These are phyloP conservation scores for Jatropha curcas DNA, from an alignment of 345 rosid genomes.

Conservation along the genomic window DNA sequence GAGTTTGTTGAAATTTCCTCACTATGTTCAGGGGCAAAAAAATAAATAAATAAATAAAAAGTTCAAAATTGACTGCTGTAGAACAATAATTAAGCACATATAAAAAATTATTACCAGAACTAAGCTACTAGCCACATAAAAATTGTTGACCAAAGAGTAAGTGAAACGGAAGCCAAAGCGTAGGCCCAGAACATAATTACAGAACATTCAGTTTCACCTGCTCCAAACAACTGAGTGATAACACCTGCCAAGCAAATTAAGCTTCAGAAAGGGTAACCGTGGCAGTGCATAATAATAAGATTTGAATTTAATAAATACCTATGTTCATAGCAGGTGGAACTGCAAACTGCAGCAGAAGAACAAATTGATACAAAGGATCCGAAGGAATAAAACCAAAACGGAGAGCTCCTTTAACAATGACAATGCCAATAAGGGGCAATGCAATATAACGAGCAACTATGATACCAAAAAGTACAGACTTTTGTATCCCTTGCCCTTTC, in stretches of 20 bases:
- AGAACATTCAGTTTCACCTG: slow-evolving; percentile 69
- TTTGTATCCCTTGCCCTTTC: slow-evolving; percentile 43
- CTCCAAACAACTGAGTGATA: slow-evolving; percentile 61
- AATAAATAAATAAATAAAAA: too few relatives aligned
- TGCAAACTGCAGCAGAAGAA: slow-evolving; percentile 66
- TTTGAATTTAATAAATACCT: slow-evolving; percentile 22
- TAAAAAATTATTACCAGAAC: not conserved
- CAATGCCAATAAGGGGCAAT: slow-evolving; percentile 59
- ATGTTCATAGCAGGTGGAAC: slow-evolving; percentile 68
- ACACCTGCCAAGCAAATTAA: slow-evolving; percentile 37
- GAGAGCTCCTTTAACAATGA: slow-evolving; percentile 44
- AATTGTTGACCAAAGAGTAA: slow-evolving; percentile 64
- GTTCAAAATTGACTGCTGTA: too few relatives aligned
- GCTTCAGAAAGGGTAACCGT: too few relatives aligned
- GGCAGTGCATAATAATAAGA: too few relatives aligned
- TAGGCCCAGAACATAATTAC: slow-evolving; percentile 71
- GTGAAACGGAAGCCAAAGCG: slow-evolving; percentile 55
- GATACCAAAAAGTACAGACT: slow-evolving; percentile 45
- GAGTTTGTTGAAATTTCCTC: too few relatives aligned
- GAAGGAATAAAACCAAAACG: slow-evolving; percentile 46
- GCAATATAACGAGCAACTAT: slow-evolving; percentile 48
- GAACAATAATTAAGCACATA: too few relatives aligned
- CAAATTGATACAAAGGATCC: slow-evolving; percentile 63
- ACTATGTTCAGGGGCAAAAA: too few relatives aligned
- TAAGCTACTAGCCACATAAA: slow-evolving; percentile 69